Base-by-base conservation (phyloP, 2,329 filamentous ascomycete species). In the Aspergillus aculeatus region DNA sequence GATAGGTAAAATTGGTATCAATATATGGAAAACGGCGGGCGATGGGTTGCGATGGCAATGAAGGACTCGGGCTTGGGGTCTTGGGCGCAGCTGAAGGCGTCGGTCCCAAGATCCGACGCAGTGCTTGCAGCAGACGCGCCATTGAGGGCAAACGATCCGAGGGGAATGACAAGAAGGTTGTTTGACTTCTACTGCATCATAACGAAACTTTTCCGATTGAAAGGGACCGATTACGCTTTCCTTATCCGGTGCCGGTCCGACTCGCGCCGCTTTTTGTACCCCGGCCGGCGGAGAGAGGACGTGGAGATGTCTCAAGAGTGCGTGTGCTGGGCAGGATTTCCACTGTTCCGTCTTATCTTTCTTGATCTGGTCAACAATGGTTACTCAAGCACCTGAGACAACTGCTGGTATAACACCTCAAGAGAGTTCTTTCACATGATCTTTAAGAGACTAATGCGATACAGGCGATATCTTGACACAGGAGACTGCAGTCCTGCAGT, bases 1-100 rank as follows among this genome's bases (percentile, higher is more conserved):
- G 76, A 41, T 70, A 61, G 32, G 73, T 72, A 60, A 77, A 77
- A 58, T 78, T 68, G 10, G 74, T 73, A 58, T 78, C 67, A 50
- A 76, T 71, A 16, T 74, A 69, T 23, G 69, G 63, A 31, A 64
- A 23, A 56, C 69, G 71, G 24, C 59, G 54, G 29, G 59, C 31
- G 11, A 44, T 16, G 16, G 38, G 19, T 44, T 44, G 38, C 5
- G 38, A 19, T 19, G 38, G 38, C n/a, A 44, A 16, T 19, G 38
- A 44, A 5, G 16, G 38, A 44, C 14, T 44, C 3, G 38, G 16
- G 16, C 5, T 19, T 19, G 38, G 2, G 14, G 32, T 35, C 32
- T 35, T 44, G 38, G 38, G 38, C 38, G 68, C 48, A 24, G 54
- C 54, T 29, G 69, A 50, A 9, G 69, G 44, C 44, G 62, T 62